A percentile compares a stretch with the other conserved stretches of the same genome.
Conservation (phyloP, 176 grass and related monocot species). For the Juncus effusus region DNA sequence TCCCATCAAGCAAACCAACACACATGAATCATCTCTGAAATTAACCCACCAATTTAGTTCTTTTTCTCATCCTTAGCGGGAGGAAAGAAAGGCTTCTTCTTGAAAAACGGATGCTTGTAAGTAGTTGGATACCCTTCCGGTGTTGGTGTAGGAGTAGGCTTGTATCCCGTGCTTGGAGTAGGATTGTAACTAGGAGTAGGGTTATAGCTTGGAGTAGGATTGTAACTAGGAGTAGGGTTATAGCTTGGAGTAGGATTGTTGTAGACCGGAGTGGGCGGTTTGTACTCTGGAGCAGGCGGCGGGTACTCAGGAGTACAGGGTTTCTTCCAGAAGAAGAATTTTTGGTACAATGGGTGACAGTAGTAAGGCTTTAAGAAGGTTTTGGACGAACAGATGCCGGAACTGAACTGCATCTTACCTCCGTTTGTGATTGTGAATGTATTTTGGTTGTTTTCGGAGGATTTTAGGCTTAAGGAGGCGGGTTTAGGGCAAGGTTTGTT, state of each 20-base stretch:
- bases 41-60: neutral
- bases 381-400: constrained; percentile 17
- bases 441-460: constrained; percentile 3
- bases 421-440: neutral
- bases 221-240: neutral
- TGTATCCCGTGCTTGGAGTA: constrained; percentile 7
- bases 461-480: constrained; percentile 3
- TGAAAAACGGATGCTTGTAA: constrained; percentile 24
- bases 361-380: constrained; percentile 22
- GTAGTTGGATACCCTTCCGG: neutral
- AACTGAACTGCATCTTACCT: constrained; percentile 4
- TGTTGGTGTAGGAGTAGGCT: constrained; percentile 8
- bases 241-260: neutral
- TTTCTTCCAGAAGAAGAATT: constrained; percentile 28
- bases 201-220: neutral
- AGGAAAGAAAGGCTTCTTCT: constrained; percentile 24
- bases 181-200: neutral
- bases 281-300: constrained; percentile 10
- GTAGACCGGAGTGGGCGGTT: neutral
- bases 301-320: neutral
- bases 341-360: constrained; percentile 9
- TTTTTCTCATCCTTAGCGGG: constrained; percentile 17
- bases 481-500: constrained; percentile 20
- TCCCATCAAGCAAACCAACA: neutral
- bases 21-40: neutral